phyloP scores from a whole-genome alignment of 345 rosid genomes.

The Populus pruinosa region DNA sequence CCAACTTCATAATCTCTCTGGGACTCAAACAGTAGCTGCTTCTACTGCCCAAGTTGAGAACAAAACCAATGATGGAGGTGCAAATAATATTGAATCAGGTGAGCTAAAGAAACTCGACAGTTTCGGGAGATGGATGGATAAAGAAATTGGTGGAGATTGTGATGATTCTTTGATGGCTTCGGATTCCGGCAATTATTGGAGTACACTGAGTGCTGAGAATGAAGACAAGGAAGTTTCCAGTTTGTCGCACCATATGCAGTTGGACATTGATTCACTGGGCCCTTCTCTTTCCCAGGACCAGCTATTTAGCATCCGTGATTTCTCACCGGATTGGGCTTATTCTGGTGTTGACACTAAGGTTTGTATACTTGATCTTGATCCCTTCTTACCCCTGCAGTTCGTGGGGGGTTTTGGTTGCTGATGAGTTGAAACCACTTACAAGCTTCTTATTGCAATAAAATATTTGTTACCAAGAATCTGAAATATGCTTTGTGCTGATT shows the following conservation, averaged over 20 bases:
- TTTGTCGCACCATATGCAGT: constrained; percentile 51
- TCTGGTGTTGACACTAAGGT: constrained; percentile 54
- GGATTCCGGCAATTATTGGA: constrained; percentile 77
- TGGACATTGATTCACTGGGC: constrained; percentile 54
- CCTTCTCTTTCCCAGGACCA: constrained; percentile 85
- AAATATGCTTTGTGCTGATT: constrained; percentile 11
- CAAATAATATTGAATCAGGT: constrained; percentile 38
- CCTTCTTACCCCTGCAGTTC: not conserved
- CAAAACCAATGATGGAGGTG: constrained; percentile 28
- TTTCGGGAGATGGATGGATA: constrained; percentile 84
- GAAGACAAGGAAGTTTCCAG: constrained; percentile 75
- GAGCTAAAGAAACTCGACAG: constrained; percentile 77
- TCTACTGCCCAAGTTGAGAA: constrained; percentile 36
- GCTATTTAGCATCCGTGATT: constrained; percentile 65
- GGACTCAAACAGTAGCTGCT: constrained; percentile 24
- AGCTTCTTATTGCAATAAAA: constrained; percentile 1
- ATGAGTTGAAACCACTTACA: not conserved
- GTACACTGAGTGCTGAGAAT: constrained; percentile 50
- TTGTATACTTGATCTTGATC: not conserved
- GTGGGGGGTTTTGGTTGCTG: no score
- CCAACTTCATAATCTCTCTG: constrained; percentile 19
- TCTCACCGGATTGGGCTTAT: constrained; percentile 67
- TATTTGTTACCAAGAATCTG: not conserved
- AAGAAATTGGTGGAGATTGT: constrained; percentile 72
- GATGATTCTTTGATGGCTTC: constrained; percentile 72